phyloP scores from a whole-genome alignment of 139 green algal species.

The Closterium sp. region DNA sequence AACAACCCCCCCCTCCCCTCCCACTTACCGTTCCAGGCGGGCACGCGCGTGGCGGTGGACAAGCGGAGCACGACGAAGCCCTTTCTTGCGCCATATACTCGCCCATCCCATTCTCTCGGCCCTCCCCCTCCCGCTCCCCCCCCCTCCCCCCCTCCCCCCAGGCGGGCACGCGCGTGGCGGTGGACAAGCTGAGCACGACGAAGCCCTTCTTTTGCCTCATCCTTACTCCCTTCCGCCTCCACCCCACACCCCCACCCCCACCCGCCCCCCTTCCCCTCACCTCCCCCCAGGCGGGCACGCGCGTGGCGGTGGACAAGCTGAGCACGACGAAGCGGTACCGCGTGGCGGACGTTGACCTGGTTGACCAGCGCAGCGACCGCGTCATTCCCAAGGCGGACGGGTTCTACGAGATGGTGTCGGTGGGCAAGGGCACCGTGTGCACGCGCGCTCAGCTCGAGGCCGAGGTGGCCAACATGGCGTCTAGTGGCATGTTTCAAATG shows the following conservation, averaged over 20 bases:
- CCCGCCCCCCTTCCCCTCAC: no score
- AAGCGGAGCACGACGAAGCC: no score
- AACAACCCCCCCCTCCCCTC: no score
- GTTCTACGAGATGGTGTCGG: constrained; percentile 34
- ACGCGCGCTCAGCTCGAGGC: constrained; percentile 24
- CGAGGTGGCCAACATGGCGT: constrained; percentile 20
- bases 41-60: constrained; percentile 8
- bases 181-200: no score
- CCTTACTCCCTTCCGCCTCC: no score
- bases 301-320: constrained; percentile 29
- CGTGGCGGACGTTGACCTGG: constrained; percentile 25
- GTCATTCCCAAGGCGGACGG: constrained; percentile 26
- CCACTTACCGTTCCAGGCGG: constrained; percentile 3
- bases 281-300: constrained; percentile 14
- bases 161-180: constrained; percentile 8
- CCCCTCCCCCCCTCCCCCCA: background rate
- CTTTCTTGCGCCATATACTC: no score
- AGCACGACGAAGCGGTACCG: constrained; percentile 33
- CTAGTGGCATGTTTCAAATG: constrained; percentile 31
- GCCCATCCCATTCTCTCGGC: no score
- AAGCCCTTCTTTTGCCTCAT: no score
- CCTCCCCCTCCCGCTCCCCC: no score
- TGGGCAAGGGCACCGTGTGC: constrained; percentile 6
- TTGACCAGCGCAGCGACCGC: constrained; percentile 20
- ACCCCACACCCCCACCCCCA: no score